phyloP scores from a whole-genome alignment of 192 early-diverging fungal genomes.

The Phlyctochytrium planicorne region DNA sequence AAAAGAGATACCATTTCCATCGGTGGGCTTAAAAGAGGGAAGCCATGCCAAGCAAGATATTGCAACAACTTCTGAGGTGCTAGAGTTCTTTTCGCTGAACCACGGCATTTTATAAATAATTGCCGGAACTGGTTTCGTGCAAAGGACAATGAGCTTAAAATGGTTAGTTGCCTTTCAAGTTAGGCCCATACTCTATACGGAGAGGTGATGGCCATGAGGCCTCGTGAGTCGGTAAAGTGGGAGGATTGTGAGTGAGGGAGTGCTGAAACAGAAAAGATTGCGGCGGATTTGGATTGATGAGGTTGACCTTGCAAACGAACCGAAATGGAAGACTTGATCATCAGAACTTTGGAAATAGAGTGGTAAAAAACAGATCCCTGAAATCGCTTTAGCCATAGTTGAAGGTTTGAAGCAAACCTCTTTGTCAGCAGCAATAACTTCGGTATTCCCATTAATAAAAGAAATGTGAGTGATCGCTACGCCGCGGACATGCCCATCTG shows the following conservation, averaged over 20 bases:
- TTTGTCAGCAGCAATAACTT: conserved; percentile 45
- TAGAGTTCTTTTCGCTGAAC: neutral
- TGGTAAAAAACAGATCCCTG: conserved; percentile 49
- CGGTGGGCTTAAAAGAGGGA: neutral
- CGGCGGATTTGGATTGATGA: conserved; percentile 10
- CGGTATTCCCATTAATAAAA: conserved; percentile 28
- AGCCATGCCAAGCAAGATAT: neutral
- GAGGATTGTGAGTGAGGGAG: conserved; percentile 10
- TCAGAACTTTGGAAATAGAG: conserved; percentile 16
- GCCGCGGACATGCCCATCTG: conserved; percentile 40
- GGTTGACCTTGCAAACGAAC: conserved; percentile 28
- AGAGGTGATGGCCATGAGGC: conserved; percentile 32
- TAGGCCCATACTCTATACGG: conserved; percentile 29
- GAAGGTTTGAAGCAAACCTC: conserved; percentile 28
- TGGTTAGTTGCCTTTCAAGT: neutral
- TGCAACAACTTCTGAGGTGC: neutral
- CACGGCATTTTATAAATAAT: conserved; percentile 2
- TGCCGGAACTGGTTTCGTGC: conserved; percentile 11
- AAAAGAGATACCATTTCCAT: neutral
- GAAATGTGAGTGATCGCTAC: conserved; percentile 40
- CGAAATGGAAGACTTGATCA: conserved; percentile 20
- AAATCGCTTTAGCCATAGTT: neutral
- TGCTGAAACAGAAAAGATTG: conserved; percentile 26
- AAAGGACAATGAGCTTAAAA: neutral
- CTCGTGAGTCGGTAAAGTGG: conserved; percentile 17